phyloP scores from a whole-genome alignment of 306 rosid species.

The Sesbania bispinosa region DNA sequence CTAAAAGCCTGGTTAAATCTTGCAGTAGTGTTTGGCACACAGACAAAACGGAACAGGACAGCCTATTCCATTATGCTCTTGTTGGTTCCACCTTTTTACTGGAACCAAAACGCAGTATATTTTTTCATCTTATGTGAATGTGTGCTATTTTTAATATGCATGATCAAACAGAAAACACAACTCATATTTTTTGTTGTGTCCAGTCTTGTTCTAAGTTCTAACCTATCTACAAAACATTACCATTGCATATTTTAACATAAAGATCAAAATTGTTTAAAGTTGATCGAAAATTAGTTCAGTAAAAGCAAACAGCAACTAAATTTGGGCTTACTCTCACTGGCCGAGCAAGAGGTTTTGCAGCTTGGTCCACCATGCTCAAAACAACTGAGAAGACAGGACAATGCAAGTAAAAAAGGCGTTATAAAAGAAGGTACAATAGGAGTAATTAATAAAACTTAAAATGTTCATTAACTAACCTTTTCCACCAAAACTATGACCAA shows the following conservation, averaged over 20 bases:
- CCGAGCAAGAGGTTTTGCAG: slow-evolving; percentile 95
- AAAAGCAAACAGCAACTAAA: slow-evolving; percentile 15
- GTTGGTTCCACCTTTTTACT: too few species aligned
- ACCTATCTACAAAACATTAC: too few species aligned
- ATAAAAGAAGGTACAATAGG: background rate
- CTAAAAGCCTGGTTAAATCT: slow-evolving; percentile 7
- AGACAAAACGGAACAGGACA: too few species aligned
- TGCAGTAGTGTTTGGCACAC: too few species aligned
- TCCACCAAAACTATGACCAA: slow-evolving; percentile 98
- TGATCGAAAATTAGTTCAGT: background rate
- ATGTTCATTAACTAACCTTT: slow-evolving; percentile 57
- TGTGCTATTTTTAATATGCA: too few species aligned
- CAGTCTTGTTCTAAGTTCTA: too few species aligned
- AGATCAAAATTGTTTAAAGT: background rate
- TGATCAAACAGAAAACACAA: too few species aligned
- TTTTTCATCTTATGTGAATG: too few species aligned
- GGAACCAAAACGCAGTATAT: too few species aligned
- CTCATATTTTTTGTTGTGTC: too few species aligned
- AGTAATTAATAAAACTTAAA: background rate
- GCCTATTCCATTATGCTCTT: too few species aligned
- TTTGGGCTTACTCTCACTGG: slow-evolving; percentile 75
- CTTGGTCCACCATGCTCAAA: slow-evolving; percentile 96
- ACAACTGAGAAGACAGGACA: slow-evolving; percentile 55
- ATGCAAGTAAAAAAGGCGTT: slow-evolving; percentile 18
- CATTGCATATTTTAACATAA: slow-evolving; percentile 3